These are phyloP conservation scores for Schizothecium vesticola DNA, from an alignment of 495 filamentous ascomycete species.

Conservation along the genomic window DNA sequence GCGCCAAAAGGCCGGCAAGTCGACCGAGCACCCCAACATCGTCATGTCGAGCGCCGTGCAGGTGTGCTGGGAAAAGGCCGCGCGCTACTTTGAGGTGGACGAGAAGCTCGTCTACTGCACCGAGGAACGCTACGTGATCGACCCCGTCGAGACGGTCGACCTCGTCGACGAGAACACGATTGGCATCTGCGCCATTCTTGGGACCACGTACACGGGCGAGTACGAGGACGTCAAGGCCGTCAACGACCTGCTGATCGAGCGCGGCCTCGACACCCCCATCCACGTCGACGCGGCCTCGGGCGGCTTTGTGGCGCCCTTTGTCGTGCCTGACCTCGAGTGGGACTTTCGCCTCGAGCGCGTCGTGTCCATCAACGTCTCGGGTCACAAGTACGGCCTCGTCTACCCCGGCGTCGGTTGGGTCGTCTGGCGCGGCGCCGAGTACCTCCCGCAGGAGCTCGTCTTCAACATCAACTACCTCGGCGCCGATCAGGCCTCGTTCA, in stretches of 20 bases:
- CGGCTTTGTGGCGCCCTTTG: constrained; percentile 86
- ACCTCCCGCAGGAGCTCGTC: constrained; percentile 80
- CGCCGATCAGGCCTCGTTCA: constrained; percentile 92
- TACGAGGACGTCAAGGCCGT: constrained; percentile 89
- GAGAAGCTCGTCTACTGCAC: constrained; percentile 87
- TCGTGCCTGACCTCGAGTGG: constrained; percentile 74
- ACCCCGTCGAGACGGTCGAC: constrained; percentile 73
- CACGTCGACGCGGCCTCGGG: constrained; percentile 89
- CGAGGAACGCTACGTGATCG: constrained; percentile 74
- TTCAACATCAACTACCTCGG: constrained; percentile 98
- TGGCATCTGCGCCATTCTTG: constrained; percentile 84
- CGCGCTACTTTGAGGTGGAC: constrained; percentile 90
- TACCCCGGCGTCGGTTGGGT: constrained; percentile 94
- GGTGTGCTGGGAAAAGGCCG: constrained; percentile 95
- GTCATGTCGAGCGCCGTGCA: constrained; percentile 91
- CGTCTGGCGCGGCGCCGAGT: constrained; percentile 79
- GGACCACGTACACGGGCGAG: constrained; percentile 92
- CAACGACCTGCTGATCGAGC: constrained; percentile 72
- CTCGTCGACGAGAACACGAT: constrained; percentile 95
- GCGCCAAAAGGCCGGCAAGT: constrained; percentile 71
- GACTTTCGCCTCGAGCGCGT: constrained; percentile 84
- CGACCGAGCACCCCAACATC: constrained; percentile 72
- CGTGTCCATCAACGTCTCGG: constrained; percentile 86
- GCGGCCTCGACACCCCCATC: constrained; percentile 69
- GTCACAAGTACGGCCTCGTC: constrained; percentile 70